Base-by-base conservation (phyloP, 345 rosid genomes). In the Arabis alpina region DNA sequence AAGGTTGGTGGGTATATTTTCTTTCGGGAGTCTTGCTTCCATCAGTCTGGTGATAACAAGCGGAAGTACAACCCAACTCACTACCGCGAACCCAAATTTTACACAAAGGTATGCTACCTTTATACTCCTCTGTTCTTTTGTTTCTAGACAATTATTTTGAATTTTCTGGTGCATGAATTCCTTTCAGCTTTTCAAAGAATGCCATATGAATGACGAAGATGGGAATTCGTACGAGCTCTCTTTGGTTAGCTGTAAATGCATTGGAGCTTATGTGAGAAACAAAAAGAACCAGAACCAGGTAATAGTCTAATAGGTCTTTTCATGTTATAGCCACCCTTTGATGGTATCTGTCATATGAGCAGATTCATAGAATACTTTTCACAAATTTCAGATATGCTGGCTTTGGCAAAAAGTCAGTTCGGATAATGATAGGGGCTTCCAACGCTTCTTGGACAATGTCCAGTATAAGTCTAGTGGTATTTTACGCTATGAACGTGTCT, bases 251-350 rank as follows among this genome's bases (percentile, higher is more conserved):
- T 86, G 85, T 92, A 94, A 91, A 79, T 89, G 99, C 77, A 83
- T 94, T 58, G 93, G 98, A 74, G 99, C 99, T 78, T 94, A 92
- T 76, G 99, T 92, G 76, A 84, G 84, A 69, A 87, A 76, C 87
- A 89, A 94, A 76, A 94, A 87, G 87, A 87, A 92, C 79, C 98
- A 89, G 65, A 94, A 94, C 84, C 98, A 94, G 98, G 99, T 75
- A 80, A 80, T 37, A 30, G 6, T 54, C 25, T 75, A 80, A 80
- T 37, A 30, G 6, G 58, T 16, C 14, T 70, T 23, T 48, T 36
- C 37, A 23, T 48, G 42, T 41, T 39, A 23, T 62, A 50, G 44
- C 73, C 66, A 37, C 53, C 55, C 59, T 48, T 61, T 64, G 43
- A 57, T 32, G 50, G 59, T 34, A 62, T 54, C 36, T 70, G 41